Conservation (phyloP, 768 basidiomycete species). For the Glaciozyma martinii region DNA sequence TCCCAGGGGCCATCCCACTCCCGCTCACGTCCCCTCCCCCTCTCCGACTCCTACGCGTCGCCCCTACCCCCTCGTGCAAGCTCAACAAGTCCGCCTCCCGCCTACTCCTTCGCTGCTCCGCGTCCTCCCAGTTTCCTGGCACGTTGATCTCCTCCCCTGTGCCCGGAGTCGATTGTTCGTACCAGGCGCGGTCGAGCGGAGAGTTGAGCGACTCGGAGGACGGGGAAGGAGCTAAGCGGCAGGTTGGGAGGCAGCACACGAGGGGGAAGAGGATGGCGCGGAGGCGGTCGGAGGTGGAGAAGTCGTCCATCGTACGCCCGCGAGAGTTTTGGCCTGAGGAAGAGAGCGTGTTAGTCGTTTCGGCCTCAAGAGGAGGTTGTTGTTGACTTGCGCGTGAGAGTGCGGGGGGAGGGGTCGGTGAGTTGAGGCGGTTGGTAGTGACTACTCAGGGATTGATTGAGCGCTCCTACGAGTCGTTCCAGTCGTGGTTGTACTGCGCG, state of each 20-base stretch:
- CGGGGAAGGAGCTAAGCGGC: conserved; percentile 6
- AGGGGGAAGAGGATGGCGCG: conserved; percentile 10
- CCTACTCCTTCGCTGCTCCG: neutral
- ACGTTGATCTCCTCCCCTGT: neutral
- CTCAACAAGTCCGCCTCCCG: conserved; percentile 11
- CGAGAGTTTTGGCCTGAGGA: no score
- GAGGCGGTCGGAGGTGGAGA: conserved; percentile 14
- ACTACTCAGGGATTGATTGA: neutral
- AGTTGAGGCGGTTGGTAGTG: neutral
- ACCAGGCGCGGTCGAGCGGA: conserved; percentile 2
- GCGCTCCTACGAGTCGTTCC: neutral
- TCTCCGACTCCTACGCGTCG: neutral
- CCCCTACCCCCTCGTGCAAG: conserved; percentile 10
- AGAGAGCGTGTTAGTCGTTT: neutral
- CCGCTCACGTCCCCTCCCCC: conserved; percentile 17
- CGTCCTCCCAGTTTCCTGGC: conserved; percentile 1
- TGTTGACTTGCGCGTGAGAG: neutral
- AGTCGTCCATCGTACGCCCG: conserved; percentile 18
- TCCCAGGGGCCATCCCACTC: conserved; percentile 10
- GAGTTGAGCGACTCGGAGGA: conserved; percentile 8
- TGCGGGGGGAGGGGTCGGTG: neutral
- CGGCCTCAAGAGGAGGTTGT: neutral
- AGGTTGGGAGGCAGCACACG: conserved; percentile 10
- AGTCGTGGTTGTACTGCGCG: no score
- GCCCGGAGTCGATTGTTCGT: neutral